phyloP scores from a whole-genome alignment of 495 filamentous ascomycete species.

The Lophium mytilinum region DNA sequence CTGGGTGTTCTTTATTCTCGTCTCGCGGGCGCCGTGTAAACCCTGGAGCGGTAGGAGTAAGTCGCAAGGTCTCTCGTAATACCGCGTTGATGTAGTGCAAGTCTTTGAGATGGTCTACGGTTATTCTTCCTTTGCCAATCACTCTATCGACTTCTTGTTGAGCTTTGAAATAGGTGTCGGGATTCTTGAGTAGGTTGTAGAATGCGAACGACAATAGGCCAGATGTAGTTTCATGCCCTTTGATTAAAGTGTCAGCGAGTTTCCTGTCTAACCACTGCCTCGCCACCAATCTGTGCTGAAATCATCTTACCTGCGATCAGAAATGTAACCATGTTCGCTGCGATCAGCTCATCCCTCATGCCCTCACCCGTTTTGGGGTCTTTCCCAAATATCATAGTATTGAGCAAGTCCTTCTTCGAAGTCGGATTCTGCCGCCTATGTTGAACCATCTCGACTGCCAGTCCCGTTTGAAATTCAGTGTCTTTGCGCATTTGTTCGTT shows the following conservation, averaged over 20 bases:
- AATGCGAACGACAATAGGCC: conserved; percentile 39
- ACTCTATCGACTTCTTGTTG: conserved; percentile 62
- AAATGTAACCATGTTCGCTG: conserved; percentile 31
- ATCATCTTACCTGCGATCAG: conserved; percentile 14
- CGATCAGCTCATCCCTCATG: conserved; percentile 25
- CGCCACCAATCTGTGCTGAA: not conserved
- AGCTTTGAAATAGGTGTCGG: conserved; percentile 48
- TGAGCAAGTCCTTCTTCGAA: conserved; percentile 60
- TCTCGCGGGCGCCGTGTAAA: conserved; percentile 32
- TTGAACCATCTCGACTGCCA: conserved; percentile 52
- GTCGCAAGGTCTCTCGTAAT: conserved; percentile 63
- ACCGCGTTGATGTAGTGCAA: conserved; percentile 57
- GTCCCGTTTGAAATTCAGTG: conserved; percentile 46
- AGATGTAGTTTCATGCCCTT: conserved; percentile 29
- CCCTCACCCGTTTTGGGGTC: conserved; percentile 30
- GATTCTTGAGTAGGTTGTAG: conserved; percentile 55
- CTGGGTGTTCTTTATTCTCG: conserved; percentile 46
- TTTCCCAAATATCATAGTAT: conserved; percentile 58
- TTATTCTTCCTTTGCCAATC: conserved; percentile 55
- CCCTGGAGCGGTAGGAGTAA: conserved; percentile 54
- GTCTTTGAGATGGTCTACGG: conserved; percentile 58
- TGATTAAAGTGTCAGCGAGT: not conserved
- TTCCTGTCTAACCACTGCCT: too few species aligned
- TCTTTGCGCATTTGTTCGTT: conserved; percentile 50
- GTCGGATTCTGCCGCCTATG: conserved; percentile 48